These are phyloP conservation scores for Sequoia sempervirens DNA, from an alignment of 75 land plant genomes.

Conservation along the genomic window DNA sequence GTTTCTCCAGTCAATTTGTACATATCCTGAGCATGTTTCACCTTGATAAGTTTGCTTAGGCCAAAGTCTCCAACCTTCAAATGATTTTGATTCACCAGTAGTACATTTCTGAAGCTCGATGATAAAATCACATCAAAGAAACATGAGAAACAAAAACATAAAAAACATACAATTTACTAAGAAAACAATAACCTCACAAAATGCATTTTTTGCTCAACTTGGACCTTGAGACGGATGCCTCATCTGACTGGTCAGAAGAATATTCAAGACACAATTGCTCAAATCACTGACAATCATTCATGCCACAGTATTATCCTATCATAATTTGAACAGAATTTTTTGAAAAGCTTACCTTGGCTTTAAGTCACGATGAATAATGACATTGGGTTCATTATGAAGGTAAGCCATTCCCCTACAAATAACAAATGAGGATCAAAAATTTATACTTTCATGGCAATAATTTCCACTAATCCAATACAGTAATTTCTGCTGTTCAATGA, in stretches of 20 bases:
- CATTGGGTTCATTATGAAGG: constrained; percentile 83
- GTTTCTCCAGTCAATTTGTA: constrained; percentile 98
- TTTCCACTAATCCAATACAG: not conserved
- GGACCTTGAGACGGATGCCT: not conserved
- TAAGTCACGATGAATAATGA: constrained; percentile 84
- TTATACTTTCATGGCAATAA: not conserved
- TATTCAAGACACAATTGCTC: not conserved
- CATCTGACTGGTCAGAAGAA: not conserved
- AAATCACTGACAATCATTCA: not conserved
- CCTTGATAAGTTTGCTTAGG: constrained; percentile 86
- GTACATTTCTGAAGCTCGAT: constrained; percentile 57
- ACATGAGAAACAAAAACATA: not conserved
- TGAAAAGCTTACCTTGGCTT: constrained; percentile 65
- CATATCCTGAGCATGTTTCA: constrained; percentile 72
- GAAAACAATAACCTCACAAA: not conserved
- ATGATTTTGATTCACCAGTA: constrained; percentile 71
- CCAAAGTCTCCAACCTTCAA: constrained; percentile 95
- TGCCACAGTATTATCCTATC: not conserved
- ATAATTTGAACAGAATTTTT: not conserved
- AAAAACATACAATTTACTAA: not conserved
- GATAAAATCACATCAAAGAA: not conserved
- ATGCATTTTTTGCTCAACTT: not conserved
- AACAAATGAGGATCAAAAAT: not conserved
- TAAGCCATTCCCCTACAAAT: constrained; percentile 83
- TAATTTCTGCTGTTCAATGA: not conserved